These are phyloP conservation scores for Brassica juncea DNA, from an alignment of 345 rosid genomes.

Conservation along the genomic window DNA sequence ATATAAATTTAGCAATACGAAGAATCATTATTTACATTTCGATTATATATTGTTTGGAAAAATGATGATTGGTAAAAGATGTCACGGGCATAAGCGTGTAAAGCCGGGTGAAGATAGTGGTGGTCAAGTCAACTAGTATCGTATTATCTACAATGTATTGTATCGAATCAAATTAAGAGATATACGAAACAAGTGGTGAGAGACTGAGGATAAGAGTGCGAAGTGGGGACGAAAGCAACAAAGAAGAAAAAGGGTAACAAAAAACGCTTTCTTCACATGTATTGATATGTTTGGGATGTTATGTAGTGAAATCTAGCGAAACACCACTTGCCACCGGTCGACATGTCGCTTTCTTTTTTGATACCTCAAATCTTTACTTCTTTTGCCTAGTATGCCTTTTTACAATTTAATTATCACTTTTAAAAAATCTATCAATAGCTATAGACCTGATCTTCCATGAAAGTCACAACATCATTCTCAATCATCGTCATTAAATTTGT, in stretches of 20 bases:
- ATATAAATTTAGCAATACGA: neutral
- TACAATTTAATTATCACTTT: neutral
- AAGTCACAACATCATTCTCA: conserved; percentile 1
- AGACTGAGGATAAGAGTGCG: conserved; percentile 27
- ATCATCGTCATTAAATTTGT: conserved; percentile 14
- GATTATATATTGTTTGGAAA: neutral
- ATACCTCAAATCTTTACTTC: conserved; percentile 19
- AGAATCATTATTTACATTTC: conserved; percentile 9
- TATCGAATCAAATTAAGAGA: neutral
- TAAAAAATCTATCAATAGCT: neutral
- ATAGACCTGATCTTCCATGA: conserved; percentile 11
- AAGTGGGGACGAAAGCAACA: conserved; percentile 29
- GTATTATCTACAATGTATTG: conserved; percentile 16
- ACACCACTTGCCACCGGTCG: conserved; percentile 33
- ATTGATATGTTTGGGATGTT: conserved; percentile 28
- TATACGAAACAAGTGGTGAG: conserved; percentile 30
- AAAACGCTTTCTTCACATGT: conserved; percentile 31
- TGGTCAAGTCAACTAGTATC: conserved; percentile 10
- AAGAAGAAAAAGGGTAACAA: conserved; percentile 1
- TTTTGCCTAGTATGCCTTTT: neutral
- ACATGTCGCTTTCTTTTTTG: conserved; percentile 35
- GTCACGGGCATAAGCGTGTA: conserved; percentile 10
- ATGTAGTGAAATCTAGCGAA: conserved; percentile 4
- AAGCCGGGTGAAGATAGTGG: conserved; percentile 13
- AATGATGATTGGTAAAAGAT: conserved; percentile 14